A percentile compares a stretch with the other conserved stretches of the same genome.
Conservation (phyloP, 331 rosid species). For the Malus hybrid region DNA sequence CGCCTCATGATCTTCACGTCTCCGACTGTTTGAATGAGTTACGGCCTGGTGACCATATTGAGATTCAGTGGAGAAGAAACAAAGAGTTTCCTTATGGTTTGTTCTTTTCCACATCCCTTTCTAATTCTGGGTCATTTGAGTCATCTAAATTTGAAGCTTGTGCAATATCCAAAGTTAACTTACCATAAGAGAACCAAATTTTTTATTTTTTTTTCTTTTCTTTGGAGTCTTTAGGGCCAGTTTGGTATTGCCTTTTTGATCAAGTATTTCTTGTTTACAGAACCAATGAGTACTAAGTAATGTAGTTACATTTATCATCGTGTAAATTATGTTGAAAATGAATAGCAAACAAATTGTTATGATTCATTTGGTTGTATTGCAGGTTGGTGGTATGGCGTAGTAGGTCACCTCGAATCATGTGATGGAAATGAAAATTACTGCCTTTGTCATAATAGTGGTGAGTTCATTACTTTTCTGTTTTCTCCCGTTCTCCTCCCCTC, state of each 20-base stretch:
- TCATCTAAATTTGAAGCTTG: neutral
- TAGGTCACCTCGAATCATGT: slow-evolving; percentile 73
- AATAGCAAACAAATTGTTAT: neutral
- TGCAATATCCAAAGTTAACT: too few species aligned
- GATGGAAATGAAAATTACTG: slow-evolving; percentile 57
- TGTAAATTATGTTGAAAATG: too few species aligned
- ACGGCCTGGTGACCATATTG: slow-evolving; percentile 73
- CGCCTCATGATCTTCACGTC: slow-evolving; percentile 74
- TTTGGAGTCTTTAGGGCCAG: too few species aligned
- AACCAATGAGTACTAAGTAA: too few species aligned
- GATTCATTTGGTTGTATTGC: slow-evolving; percentile 27
- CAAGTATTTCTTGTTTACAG: too few species aligned
- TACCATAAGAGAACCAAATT: too few species aligned
- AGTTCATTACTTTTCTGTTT: slow-evolving; percentile 27
- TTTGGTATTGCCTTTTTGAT: too few species aligned
- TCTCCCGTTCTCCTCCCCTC: too few species aligned
- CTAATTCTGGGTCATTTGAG: neutral
- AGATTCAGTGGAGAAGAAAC: slow-evolving; percentile 97
- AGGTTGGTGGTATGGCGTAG: slow-evolving; percentile 94
- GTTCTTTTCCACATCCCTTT: slow-evolving; percentile 21
- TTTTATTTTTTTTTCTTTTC: too few species aligned
- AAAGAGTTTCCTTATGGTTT: slow-evolving; percentile 94
- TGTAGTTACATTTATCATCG: too few species aligned
- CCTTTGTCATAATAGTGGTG: slow-evolving; percentile 55
- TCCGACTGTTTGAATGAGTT: slow-evolving; percentile 68